Evolutionary conservation across 1,139 yeast genomes (phyloP).

Genomic region (Meyerozyma carpophila): DNA sequence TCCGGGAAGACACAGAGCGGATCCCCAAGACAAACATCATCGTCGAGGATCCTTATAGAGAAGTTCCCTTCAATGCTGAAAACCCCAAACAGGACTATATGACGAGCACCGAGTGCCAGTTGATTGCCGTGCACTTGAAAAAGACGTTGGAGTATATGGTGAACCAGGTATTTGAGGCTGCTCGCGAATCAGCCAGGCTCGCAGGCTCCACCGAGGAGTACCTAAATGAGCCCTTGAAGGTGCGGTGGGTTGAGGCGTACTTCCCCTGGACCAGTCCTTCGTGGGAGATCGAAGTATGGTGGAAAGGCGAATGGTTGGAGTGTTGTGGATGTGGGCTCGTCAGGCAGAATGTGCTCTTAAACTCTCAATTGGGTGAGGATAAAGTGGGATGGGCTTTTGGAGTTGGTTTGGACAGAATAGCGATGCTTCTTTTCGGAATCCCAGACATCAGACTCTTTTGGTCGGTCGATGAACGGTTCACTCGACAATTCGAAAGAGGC

Average conservation of each 20-base stretch:
- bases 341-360: constrained; percentile 66
- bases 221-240: constrained; percentile 69
- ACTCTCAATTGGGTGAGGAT: constrained; percentile 61
- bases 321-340: constrained; percentile 96
- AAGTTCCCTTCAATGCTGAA: constrained; percentile 41
- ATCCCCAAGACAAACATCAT: constrained; percentile 66
- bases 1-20: constrained; percentile 53
- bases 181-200: constrained; percentile 58
- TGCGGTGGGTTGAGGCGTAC: constrained; percentile 93
- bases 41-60: constrained; percentile 66
- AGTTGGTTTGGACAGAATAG: constrained; percentile 89
- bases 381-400: constrained; percentile 97
- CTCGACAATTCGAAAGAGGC: constrained; percentile 62
- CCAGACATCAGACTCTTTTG: constrained; percentile 95
- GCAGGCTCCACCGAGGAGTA: constrained; percentile 63
- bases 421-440: constrained; percentile 90
- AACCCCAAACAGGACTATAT: constrained; percentile 82
- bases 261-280: constrained; percentile 99
- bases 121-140: constrained; percentile 75
- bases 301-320: constrained; percentile 98
- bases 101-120: constrained; percentile 61
- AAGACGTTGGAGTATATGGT: constrained; percentile 80
- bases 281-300: constrained; percentile 98
- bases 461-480: constrained; percentile 78
- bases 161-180: constrained; percentile 75